phyloP scores from a whole-genome alignment of 345 rosid species.

The Aethionema arabicum region DNA sequence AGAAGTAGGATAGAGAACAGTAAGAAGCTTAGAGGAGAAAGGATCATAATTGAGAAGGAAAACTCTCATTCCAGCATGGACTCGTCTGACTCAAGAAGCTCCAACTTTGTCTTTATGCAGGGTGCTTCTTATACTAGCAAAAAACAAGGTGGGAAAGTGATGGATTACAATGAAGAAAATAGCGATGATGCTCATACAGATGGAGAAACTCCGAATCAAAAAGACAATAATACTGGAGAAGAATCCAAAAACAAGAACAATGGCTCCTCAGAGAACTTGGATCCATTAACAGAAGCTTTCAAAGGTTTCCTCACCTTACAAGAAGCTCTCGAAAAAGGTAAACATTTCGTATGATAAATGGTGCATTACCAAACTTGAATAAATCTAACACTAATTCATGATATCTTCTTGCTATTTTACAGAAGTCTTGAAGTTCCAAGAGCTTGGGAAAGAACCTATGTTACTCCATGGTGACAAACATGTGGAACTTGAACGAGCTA shows the following conservation, averaged over 20 bases:
- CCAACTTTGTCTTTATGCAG: constrained; percentile 76
- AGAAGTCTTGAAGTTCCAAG: constrained; percentile 60
- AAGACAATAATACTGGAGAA: constrained; percentile 32
- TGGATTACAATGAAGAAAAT: constrained; percentile 55
- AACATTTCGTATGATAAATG: constrained; percentile 7
- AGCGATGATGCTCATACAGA: constrained; percentile 47
- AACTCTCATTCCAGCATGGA: constrained; percentile 83
- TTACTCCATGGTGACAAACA: constrained; percentile 34
- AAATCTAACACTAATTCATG: background rate
- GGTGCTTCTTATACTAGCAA: constrained; percentile 55
- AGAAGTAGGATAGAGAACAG: constrained; percentile 52
- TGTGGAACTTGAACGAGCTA: constrained; percentile 6
- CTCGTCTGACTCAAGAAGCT: constrained; percentile 81
- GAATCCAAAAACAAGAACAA: constrained; percentile 44
- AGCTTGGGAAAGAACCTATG: constrained; percentile 49
- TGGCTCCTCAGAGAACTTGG: constrained; percentile 41
- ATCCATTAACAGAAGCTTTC: constrained; percentile 56
- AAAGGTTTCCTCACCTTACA: constrained; percentile 55
- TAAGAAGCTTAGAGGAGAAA: constrained; percentile 80
- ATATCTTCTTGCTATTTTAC: constrained; percentile 3
- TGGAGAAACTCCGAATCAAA: constrained; percentile 25
- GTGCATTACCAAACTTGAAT: constrained; percentile 5
- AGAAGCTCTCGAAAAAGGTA: constrained; percentile 67
- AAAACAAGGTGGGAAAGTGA: constrained; percentile 47
- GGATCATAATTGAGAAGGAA: constrained; percentile 73